Base-by-base conservation (phyloP, 1,284 basidiomycete genomes). In the Microbotryum scabiosae region DNA sequence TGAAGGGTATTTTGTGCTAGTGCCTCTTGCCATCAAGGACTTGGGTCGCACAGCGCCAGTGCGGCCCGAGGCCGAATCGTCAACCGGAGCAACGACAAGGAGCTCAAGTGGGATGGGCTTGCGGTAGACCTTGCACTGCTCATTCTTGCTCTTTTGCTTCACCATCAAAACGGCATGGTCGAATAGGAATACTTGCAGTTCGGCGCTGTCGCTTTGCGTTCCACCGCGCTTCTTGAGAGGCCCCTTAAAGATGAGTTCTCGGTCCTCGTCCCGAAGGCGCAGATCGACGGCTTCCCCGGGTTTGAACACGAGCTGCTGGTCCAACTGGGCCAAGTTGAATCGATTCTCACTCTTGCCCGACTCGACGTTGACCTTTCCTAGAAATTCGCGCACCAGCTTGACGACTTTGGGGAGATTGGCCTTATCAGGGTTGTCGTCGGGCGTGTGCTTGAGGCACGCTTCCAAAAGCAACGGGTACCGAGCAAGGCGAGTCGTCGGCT, bases 91-190 rank as follows among this genome's bases (percentile, higher is more conserved):
- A 59, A 97, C 82, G 54, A 89, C 82, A 20, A 99, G 82, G 1
- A 99, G 81, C 73, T 98, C 96, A 48, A 98, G 82, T 1, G 96
- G 96, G 69, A 98, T 97, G 1, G 96, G 96, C 88, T 88, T 84
- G 68, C 92, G 86, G 74, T 96, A 96, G 25, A 97, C 94, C 74
- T 91, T 91, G 76, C 85, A 87, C 71, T 93, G 88, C 69, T 97
- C 93, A 60, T 86, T 85, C 75, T 94, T 93, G 73, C 75, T 88
- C 74, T 84, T 93, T 70, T 85, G 82, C 79, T 98, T 98, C 67
- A 90, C 92, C 82, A 98, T 90, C 51, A 99, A 78, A 57, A 99
- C 78, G 1, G 93, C 93, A 76, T 99, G 94, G 74, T 98, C 96
- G 72, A 99, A 97, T 68, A 98, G 78, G 79, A 96, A 97, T 5